Evolutionary conservation across 495 filamentous ascomycete genomes (phyloP), one percentile per base, ranked within the genome.

Genomic region (Penicillium maclennaniae): DNA sequence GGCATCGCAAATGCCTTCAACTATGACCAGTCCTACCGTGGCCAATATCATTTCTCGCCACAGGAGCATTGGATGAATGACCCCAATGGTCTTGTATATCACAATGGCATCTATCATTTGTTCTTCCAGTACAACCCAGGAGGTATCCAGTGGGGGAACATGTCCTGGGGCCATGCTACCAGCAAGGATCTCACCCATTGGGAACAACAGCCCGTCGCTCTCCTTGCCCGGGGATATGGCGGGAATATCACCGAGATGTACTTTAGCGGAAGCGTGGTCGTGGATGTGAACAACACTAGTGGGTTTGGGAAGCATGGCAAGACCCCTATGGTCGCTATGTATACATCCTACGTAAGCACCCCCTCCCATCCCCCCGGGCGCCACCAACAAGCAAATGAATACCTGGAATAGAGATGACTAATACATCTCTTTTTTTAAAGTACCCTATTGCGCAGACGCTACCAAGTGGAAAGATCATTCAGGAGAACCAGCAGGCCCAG

Each of bases 61-160:
- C 67, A 69, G 1, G 54, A 60, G 23, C 63, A 73, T 44, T 84
- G 81, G 61, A 83, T 84, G 74, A 83, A 84, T 56, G 82, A 84
- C 54, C 80, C 82, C 10, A 83, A 79, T 65, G 80, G 82, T 45
- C 74, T 83, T 54, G 70, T 83, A 28, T 65, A 67, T 49, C 46
- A 53, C 27, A 47, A 72, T 49, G 68, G 67, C 0, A 62, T 41
- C 1, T 72, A 77, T 42, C 72, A 75, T 40, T 39, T 77, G 20
- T 75, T 62, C 51, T 75, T 60, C 57, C 73, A 76, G 49, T 73
- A 70, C 45, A 76, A 76, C 36, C 73, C 70, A 0, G 63, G 49
- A 8, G 67, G 68, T 15, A 53, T 47, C 1, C 38, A 52, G 9
- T 72, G 69, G 66, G 71, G 70, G 4, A 61, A 60, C 10, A 71